Percentiles rank a stretch among this genome's conserved stretches.
These are phyloP conservation scores for Erodium moschatum DNA, from an alignment of 441 rosid genomes.

Conservation along the genomic window DNA sequence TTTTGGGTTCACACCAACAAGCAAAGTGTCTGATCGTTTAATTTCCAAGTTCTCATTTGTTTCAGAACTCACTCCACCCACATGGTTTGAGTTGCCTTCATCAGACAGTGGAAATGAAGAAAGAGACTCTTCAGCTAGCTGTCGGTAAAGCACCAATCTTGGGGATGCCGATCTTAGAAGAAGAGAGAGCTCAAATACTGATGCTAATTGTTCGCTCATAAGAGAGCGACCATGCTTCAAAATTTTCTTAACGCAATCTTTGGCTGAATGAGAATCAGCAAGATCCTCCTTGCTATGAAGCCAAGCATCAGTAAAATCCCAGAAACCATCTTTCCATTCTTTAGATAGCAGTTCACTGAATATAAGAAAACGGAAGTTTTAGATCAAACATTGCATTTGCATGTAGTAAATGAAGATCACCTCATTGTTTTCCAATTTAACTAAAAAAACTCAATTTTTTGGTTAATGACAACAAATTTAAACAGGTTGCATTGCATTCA, in stretches of 20 bases:
- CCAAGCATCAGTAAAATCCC: slow-evolving; percentile 89
- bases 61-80: slow-evolving; percentile 23
- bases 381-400: neutral
- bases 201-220: slow-evolving; percentile 52
- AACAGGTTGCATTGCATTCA: neutral
- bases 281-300: slow-evolving; percentile 39
- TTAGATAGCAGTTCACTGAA: slow-evolving; percentile 75
- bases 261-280: slow-evolving; percentile 53
- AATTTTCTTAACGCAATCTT: slow-evolving; percentile 67
- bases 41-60: slow-evolving; percentile 25
- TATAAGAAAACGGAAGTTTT: slow-evolving; percentile 11
- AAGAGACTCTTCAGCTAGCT: slow-evolving; percentile 89
- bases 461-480: neutral
- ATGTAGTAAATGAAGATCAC: neutral
- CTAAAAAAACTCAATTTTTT: neutral
- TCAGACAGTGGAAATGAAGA: slow-evolving; percentile 78
- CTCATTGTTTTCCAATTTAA: neutral
- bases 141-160: slow-evolving; percentile 77
- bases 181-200: slow-evolving; percentile 80
- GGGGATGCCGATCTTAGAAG: slow-evolving; percentile 87
- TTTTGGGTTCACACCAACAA: slow-evolving; percentile 45
- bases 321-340: slow-evolving; percentile 68
- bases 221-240: slow-evolving; percentile 42
- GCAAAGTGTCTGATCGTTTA: slow-evolving; percentile 39
- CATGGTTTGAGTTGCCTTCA: slow-evolving; percentile 35